These are phyloP conservation scores for Calonectria hongkongensis DNA, from an alignment of 2,329 filamentous ascomycete species.

Conservation along the genomic window DNA sequence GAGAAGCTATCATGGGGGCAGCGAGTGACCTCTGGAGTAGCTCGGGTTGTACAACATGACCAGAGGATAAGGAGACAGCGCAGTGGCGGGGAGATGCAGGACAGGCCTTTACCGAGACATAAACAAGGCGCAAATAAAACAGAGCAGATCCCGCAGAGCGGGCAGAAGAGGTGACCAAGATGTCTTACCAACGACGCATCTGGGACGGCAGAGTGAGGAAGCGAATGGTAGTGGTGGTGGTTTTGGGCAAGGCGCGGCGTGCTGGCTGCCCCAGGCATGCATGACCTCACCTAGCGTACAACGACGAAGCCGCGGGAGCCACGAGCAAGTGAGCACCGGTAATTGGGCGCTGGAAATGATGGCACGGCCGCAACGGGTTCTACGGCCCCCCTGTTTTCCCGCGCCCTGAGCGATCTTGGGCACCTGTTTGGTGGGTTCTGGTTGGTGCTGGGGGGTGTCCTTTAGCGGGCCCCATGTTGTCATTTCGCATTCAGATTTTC, in stretches of 20 bases:
- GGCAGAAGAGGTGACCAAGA: conserved; percentile 20
- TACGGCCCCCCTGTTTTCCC: conserved; percentile 32
- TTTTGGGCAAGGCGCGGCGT: conserved; percentile 20
- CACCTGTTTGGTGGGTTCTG: conserved; percentile 26
- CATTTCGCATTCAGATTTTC: conserved; percentile 52
- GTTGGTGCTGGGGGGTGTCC: conserved; percentile 45
- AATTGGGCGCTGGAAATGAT: conserved; percentile 28
- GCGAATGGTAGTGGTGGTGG: conserved; percentile 18
- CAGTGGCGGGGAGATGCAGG: conserved; percentile 27
- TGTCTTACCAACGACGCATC: conserved; percentile 30
- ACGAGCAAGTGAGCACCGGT: not conserved
- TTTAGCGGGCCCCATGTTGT: conserved; percentile 52
- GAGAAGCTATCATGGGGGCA: conserved; percentile 51
- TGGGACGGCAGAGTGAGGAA: conserved; percentile 13
- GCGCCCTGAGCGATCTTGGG: conserved; percentile 13
- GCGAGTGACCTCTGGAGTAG: conserved; percentile 47
- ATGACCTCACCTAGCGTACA: conserved; percentile 30
- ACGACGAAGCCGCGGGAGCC: conserved; percentile 18
- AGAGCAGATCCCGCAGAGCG: conserved; percentile 16
- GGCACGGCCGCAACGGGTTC: conserved; percentile 22
- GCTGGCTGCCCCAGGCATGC: conserved; percentile 37
- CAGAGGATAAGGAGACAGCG: conserved; percentile 42
- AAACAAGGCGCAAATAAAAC: conserved; percentile 15
- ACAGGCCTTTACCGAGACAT: conserved; percentile 24
- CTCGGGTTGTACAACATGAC: conserved; percentile 50